phyloP scores from a whole-genome alignment of 176 grass and related monocot genomes.

The Avena insularis region DNA sequence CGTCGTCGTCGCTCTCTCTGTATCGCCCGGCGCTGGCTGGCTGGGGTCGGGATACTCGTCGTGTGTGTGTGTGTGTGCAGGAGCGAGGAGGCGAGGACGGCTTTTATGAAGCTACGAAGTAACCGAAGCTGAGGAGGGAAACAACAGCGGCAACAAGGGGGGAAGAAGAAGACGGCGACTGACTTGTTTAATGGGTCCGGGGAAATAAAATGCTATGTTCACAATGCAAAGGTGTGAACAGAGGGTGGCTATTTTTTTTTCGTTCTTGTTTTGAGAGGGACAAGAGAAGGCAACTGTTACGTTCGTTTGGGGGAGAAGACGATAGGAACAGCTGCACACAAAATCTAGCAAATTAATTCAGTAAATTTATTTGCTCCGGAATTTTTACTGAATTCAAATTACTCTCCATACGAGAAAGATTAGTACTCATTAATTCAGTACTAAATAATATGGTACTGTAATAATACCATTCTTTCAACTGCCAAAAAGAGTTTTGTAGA shows the following conservation, averaged over 20 bases:
- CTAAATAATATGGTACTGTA: too few species aligned
- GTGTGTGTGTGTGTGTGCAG: background rate
- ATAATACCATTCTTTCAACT: too few species aligned
- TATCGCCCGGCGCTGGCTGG: background rate
- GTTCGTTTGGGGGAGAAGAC: background rate
- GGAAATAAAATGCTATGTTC: slow-evolving; percentile 48
- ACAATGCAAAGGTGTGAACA: slow-evolving; percentile 32
- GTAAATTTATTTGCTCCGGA: background rate
- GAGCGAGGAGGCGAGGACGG: slow-evolving; percentile 9
- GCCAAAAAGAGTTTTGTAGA: too few species aligned
- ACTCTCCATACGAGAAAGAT: too few species aligned
- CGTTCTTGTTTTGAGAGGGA: background rate
- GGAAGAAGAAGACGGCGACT: slow-evolving; percentile 34
- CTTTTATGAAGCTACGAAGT: slow-evolving; percentile 61
- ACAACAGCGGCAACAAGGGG: slow-evolving; percentile 9
- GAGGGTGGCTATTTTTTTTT: background rate
- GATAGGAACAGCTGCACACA: background rate
- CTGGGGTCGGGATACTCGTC: background rate
- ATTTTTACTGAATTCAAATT: background rate
- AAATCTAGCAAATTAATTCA: background rate
- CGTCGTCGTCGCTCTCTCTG: background rate
- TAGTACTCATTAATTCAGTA: too few species aligned
- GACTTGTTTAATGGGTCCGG: slow-evolving; percentile 44
- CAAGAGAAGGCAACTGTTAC: background rate
- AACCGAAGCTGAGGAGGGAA: slow-evolving; percentile 60